Evolutionary conservation across 2,329 filamentous ascomycete species (phyloP).

Genomic region (Akanthomyces dipterigenus): DNA sequence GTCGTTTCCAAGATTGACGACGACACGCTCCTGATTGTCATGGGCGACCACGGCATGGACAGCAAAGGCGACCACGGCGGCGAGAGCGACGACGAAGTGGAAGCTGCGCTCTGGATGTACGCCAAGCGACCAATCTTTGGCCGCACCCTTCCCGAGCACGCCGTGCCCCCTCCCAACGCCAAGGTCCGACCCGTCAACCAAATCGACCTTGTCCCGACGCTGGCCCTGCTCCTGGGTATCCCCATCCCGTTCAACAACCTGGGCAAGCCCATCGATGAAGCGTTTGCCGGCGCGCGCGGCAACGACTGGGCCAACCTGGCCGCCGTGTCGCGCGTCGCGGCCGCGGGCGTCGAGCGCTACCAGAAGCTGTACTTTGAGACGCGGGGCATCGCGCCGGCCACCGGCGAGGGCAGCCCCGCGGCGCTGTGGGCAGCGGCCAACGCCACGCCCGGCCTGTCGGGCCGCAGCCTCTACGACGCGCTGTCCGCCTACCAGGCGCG

Average conservation of each 20-base stretch:
- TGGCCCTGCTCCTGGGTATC: constrained; percentile 79
- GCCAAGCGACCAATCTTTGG: constrained; percentile 83
- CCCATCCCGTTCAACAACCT: constrained; percentile 96
- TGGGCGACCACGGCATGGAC: constrained; percentile 99
- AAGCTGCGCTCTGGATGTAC: constrained; percentile 98
- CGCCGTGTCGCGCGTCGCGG: constrained; percentile 66
- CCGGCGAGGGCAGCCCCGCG: constrained; percentile 33
- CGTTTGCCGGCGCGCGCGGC: constrained; percentile 67
- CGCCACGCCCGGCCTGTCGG: constrained; percentile 32
- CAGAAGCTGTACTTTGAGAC: constrained; percentile 74
- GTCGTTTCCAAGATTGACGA: constrained; percentile 71
- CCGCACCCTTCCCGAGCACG: constrained; percentile 55
- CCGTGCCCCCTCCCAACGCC: constrained; percentile 58
- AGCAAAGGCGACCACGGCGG: constrained; percentile 96
- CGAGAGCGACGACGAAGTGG: constrained; percentile 91
- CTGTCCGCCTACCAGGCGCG: constrained; percentile 70
- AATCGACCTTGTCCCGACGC: constrained; percentile 90
- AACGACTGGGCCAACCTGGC: constrained; percentile 72
- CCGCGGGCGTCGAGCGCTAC: constrained; percentile 84
- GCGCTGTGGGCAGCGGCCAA: constrained; percentile 43
- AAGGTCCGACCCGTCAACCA: constrained; percentile 73
- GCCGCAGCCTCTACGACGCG: constrained; percentile 42
- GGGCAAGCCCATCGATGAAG: constrained; percentile 87
- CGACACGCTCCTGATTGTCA: constrained; percentile 80
- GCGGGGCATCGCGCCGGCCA: constrained; percentile 58